Percentiles rank a stretch among this genome's conserved stretches.
phyloP scores from a whole-genome alignment of 2,329 filamentous ascomycete genomes.

The Phyllosticta citriasiana region DNA sequence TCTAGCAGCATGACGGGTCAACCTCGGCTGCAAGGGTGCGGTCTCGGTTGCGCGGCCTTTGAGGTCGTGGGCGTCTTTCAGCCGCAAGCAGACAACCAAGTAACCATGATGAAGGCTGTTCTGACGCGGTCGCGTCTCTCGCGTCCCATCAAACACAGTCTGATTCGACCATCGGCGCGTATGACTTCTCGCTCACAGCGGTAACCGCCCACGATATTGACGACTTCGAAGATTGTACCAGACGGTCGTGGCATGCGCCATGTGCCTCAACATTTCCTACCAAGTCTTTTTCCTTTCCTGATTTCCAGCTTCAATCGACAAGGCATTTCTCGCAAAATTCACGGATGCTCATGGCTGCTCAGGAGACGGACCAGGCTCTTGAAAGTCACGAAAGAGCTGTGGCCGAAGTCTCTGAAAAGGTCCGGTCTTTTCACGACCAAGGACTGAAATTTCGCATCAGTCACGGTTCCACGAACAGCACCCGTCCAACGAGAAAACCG shows the following conservation, averaged over 20 bases:
- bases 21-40: not conserved
- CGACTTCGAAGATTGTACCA: not conserved
- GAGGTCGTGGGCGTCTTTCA: not conserved
- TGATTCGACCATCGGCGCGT: not conserved
- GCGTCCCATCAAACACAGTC: not conserved
- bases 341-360: not conserved
- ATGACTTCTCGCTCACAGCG: not conserved
- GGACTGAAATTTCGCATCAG: conserved; percentile 59
- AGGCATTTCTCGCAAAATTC: not conserved
- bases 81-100: not conserved
- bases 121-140: not conserved
- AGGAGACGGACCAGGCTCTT: conserved; percentile 14
- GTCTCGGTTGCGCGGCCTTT: not conserved
- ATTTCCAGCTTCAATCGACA: not conserved
- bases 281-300: not conserved
- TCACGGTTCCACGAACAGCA: conserved; percentile 69
- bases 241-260: not conserved
- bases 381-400: conserved; percentile 36
- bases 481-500: conserved; percentile 39
- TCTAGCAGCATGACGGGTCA: not conserved
- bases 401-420: conserved; percentile 34
- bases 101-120: not conserved
- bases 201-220: not conserved
- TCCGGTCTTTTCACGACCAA: conserved; percentile 40
- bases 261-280: not conserved